Evolutionary conservation across 352 stramenopile genomes (phyloP).

Genomic region (Globisporangium orthogonon): DNA sequence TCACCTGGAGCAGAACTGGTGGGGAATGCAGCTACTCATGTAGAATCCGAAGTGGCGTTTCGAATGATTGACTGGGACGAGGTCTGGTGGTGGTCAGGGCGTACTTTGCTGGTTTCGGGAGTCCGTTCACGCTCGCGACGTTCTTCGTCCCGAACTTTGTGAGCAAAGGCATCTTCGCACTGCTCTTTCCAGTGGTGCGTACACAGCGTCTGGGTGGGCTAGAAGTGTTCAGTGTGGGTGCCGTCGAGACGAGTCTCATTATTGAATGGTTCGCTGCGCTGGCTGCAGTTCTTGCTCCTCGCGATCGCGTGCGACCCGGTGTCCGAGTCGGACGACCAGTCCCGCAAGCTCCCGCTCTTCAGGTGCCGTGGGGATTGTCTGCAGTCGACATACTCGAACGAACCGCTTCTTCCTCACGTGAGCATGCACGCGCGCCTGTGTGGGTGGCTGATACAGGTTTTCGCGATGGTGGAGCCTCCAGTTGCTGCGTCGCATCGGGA

Average conservation of each 20-base stretch:
- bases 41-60: not conserved
- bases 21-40: not conserved
- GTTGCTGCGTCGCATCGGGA: conserved; percentile 71
- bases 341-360: conserved; percentile 68
- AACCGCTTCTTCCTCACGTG: not conserved
- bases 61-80: not conserved
- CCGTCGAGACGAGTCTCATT: not conserved
- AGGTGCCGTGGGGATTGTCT: conserved; percentile 23
- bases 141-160: conserved; percentile 90
- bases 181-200: conserved; percentile 81
- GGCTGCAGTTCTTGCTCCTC: conserved; percentile 66
- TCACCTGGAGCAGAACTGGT: conserved; percentile 84
- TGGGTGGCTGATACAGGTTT: conserved; percentile 28
- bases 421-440: not conserved
- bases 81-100: conserved; percentile 23
- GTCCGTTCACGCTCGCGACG: conserved; percentile 81
- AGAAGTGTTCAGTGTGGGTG: too few species aligned
- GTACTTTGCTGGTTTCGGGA: conserved; percentile 85
- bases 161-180: conserved; percentile 85
- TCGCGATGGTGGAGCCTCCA: conserved; percentile 82
- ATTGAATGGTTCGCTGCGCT: not conserved
- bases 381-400: not conserved
- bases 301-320: conserved; percentile 75
- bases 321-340: conserved; percentile 34
- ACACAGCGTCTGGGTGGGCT: not conserved